Conservation (phyloP, 345 rosid genomes). For the Eucalyptus pumila region DNA sequence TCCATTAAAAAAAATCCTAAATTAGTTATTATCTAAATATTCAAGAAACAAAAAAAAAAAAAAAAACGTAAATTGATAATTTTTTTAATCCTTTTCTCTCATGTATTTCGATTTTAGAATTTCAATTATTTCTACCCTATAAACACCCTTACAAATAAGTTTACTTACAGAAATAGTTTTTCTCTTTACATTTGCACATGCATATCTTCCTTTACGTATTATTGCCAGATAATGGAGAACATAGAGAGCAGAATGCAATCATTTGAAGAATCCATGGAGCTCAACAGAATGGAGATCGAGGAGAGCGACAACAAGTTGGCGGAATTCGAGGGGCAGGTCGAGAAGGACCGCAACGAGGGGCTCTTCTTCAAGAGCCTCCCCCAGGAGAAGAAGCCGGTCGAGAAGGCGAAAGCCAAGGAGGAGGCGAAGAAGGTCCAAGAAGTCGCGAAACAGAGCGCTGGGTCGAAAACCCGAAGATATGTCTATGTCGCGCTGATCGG, state of each 20-base stretch:
- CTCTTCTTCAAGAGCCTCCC: slow-evolving; percentile 78
- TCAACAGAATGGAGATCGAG: slow-evolving; percentile 53
- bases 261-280: slow-evolving; percentile 68
- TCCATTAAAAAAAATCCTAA: not conserved
- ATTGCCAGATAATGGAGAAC: slow-evolving; percentile 65
- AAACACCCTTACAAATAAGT: not conserved
- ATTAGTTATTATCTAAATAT: not conserved
- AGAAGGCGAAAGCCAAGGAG: slow-evolving; percentile 42
- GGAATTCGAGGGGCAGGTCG: slow-evolving; percentile 63
- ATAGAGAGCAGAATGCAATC: slow-evolving; percentile 82
- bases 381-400: slow-evolving; percentile 26
- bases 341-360: slow-evolving; percentile 62
- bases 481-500: slow-evolving; percentile 65
- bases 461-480: slow-evolving; percentile 50
- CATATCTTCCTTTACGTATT: not conserved
- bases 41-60: no score
- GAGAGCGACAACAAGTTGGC: slow-evolving; percentile 48
- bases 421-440: slow-evolving; percentile 45
- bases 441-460: slow-evolving; percentile 31
- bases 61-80: not conserved
- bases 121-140: not conserved
- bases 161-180: not conserved
- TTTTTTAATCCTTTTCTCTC: not conserved
- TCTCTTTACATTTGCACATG: not conserved
- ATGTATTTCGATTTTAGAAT: not conserved